These are phyloP conservation scores for Colletotrichum cuscutae DNA, from an alignment of 2,329 filamentous ascomycete species.

Conservation along the genomic window DNA sequence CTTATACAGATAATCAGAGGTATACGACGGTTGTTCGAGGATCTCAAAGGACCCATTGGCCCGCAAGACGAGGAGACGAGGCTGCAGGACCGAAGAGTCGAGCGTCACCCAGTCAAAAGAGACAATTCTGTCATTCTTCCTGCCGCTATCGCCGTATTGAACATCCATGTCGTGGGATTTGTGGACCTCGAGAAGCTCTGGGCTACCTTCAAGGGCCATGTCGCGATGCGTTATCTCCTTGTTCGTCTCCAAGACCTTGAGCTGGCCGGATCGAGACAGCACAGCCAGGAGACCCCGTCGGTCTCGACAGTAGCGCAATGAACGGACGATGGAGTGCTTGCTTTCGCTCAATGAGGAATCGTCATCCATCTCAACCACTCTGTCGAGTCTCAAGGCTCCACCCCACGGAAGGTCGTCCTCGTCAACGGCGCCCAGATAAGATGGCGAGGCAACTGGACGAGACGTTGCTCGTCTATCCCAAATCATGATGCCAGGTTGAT, in stretches of 20 bases:
- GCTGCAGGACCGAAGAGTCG: slow-evolving; percentile 63
- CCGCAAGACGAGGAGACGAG: slow-evolving; percentile 68
- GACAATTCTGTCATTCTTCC: slow-evolving; percentile 70
- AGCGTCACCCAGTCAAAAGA: slow-evolving; percentile 76
- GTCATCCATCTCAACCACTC: slow-evolving; percentile 65
- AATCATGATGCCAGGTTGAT: slow-evolving; percentile 78
- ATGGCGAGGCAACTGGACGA: slow-evolving; percentile 61
- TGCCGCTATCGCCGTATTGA: slow-evolving; percentile 60
- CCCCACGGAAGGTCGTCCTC: slow-evolving; percentile 72
- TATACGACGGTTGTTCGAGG: slow-evolving; percentile 68
- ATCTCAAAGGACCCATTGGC: slow-evolving; percentile 72
- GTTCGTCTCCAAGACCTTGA: slow-evolving; percentile 69
- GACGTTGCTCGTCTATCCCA: slow-evolving; percentile 79
- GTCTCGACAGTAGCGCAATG: slow-evolving; percentile 71
- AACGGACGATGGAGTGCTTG: slow-evolving; percentile 70
- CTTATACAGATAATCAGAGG: slow-evolving; percentile 68
- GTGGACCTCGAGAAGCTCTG: slow-evolving; percentile 68
- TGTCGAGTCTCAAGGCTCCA: slow-evolving; percentile 66
- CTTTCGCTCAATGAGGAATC: slow-evolving; percentile 61
- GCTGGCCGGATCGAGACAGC: slow-evolving; percentile 70
- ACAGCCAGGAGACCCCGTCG: slow-evolving; percentile 70
- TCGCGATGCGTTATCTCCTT: slow-evolving; percentile 61
- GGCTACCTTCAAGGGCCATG: slow-evolving; percentile 56
- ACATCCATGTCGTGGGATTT: slow-evolving; percentile 72
- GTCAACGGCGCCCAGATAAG: slow-evolving; percentile 68